phyloP scores from a whole-genome alignment of 805 yeast genomes.

The Sugiyamaella americana region DNA sequence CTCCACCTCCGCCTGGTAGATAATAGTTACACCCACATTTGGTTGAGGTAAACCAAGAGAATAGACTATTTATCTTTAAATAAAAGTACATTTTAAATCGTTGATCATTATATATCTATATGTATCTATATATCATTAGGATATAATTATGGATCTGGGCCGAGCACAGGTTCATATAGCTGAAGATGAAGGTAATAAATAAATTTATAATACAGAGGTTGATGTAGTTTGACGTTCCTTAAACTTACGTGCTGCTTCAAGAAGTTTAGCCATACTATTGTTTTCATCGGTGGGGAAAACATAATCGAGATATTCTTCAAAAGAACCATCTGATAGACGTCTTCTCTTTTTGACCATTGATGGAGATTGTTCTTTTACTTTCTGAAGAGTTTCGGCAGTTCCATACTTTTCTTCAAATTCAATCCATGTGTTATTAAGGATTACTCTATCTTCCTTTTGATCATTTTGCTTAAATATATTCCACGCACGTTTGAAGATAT shows the following conservation, averaged over 20 bases:
- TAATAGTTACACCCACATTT: neutral
- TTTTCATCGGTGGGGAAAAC: constrained; percentile 59
- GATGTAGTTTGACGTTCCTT: constrained; percentile 25
- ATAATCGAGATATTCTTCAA: constrained; percentile 54
- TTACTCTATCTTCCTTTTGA: constrained; percentile 41
- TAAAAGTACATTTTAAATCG: too few species aligned
- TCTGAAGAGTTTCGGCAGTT: constrained; percentile 31
- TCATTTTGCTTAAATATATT: constrained; percentile 35
- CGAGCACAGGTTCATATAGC: too few species aligned
- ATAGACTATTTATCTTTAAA: too few species aligned
- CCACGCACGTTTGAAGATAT: constrained; percentile 51
- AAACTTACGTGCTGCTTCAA: constrained; percentile 49
- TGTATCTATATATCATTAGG: too few species aligned
- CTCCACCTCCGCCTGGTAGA: neutral
- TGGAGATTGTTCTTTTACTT: constrained; percentile 48
- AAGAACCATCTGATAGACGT: constrained; percentile 39
- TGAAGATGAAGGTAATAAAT: too few species aligned
- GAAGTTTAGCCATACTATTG: constrained; percentile 30
- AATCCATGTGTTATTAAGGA: constrained; percentile 54
- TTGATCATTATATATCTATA: too few species aligned
- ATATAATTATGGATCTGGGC: too few species aligned
- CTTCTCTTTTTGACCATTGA: constrained; percentile 42
- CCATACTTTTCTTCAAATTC: constrained; percentile 67
- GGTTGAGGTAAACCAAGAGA: neutral
- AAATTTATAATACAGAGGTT: neutral